These are phyloP conservation scores for Gonium pectorale DNA, from an alignment of 139 green algal genomes.

Conservation along the genomic window DNA sequence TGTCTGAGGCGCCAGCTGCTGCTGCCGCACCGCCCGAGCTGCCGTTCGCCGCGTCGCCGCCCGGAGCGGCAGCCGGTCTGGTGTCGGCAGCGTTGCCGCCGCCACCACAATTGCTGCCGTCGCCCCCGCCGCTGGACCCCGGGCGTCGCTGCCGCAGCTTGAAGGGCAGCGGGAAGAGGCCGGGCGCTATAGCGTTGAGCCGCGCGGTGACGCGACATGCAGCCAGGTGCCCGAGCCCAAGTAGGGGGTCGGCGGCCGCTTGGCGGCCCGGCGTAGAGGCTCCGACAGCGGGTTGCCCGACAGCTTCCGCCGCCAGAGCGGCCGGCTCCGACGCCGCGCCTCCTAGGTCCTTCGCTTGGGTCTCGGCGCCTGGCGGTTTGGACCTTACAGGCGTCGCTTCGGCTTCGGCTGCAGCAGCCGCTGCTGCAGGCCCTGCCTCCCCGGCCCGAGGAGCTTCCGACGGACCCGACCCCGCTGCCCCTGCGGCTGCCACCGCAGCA, in stretches of 20 bases:
- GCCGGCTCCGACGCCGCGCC: too few relatives aligned
- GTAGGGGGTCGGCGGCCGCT: too few relatives aligned
- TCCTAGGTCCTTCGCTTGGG: too few relatives aligned
- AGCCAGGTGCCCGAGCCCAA: slow-evolving; percentile 36
- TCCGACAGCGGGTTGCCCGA: too few relatives aligned
- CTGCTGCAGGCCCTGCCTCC: neutral
- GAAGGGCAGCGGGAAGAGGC: slow-evolving; percentile 71
- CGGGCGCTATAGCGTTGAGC: slow-evolving; percentile 58
- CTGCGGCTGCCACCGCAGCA: neutral
- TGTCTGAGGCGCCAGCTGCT: neutral
- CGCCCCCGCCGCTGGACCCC: neutral
- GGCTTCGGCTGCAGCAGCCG: neutral
- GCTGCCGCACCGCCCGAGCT: neutral
- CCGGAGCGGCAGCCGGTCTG: neutral
- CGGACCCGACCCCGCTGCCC: neutral
- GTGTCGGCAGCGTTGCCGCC: neutral
- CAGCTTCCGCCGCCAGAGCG: too few relatives aligned
- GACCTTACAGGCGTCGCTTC: too few relatives aligned
- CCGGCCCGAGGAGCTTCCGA: neutral
- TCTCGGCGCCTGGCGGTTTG: too few relatives aligned
- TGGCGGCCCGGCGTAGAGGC: too few relatives aligned
- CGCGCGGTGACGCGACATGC: slow-evolving; percentile 53
- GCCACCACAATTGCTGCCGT: too few relatives aligned
- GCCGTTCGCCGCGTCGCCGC: too few relatives aligned
- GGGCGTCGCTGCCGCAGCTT: neutral